These are phyloP conservation scores for Melastoma candidum DNA, from an alignment of 441 rosid species.

Conservation along the genomic window DNA sequence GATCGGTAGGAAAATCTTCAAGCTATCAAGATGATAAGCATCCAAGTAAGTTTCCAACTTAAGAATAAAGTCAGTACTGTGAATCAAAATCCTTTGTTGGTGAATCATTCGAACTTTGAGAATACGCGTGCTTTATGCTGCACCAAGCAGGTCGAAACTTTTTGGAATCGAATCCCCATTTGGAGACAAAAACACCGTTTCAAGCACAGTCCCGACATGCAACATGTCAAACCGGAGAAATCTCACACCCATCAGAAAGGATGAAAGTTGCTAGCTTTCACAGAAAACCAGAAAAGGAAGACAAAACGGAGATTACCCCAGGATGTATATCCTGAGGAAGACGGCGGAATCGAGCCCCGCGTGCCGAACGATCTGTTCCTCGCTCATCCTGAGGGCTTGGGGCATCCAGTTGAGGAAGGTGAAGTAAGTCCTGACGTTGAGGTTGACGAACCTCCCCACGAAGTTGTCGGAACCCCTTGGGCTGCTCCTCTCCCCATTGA, in stretches of 20 bases:
- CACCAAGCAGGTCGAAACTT: too few relatives aligned
- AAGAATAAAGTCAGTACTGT: too few relatives aligned
- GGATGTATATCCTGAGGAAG: constrained; percentile 81
- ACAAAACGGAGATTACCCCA: constrained; percentile 42
- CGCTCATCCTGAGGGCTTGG: constrained; percentile 82
- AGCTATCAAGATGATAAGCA: constrained; percentile 36
- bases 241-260: too few relatives aligned
- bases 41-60: too few relatives aligned
- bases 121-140: too few relatives aligned
- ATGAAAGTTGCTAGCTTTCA: not conserved
- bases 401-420: constrained; percentile 99
- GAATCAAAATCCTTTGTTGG: too few relatives aligned
- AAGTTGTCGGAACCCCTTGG: constrained; percentile 50
- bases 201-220: too few relatives aligned
- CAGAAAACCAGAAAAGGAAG: not conserved
- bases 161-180: too few relatives aligned
- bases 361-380: constrained; percentile 65
- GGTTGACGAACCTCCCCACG: constrained; percentile 76
- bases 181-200: too few relatives aligned
- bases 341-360: constrained; percentile 97
- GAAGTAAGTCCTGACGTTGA: constrained; percentile 58
- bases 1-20: constrained; percentile 78
- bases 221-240: too few relatives aligned
- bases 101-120: too few relatives aligned
- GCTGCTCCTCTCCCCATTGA: constrained; percentile 50